Conservation (phyloP, 192 early-diverging fungal species). For the Backusella sp. region DNA sequence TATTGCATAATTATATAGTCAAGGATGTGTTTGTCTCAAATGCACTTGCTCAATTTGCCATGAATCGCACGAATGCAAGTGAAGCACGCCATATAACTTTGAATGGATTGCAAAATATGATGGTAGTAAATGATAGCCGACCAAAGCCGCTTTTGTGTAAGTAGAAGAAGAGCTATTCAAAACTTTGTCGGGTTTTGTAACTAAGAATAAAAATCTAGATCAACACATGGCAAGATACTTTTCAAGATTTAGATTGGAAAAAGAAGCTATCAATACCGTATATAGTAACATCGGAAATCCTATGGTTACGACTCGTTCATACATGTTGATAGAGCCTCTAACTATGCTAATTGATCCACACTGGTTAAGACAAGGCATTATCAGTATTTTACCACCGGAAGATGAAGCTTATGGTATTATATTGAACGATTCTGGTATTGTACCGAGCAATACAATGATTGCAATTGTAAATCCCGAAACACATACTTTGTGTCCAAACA, state of each 20-base stretch:
- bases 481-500: constrained; percentile 59
- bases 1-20: constrained; percentile 34
- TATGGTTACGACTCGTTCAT: constrained; percentile 76
- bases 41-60: constrained; percentile 67
- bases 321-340: constrained; percentile 73
- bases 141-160: constrained; percentile 47
- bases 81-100: constrained; percentile 16
- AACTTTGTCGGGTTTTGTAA: background rate
- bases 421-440: constrained; percentile 71
- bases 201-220: constrained; percentile 19
- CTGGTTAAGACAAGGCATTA: constrained; percentile 62
- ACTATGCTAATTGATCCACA: constrained; percentile 63
- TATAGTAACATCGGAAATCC: constrained; percentile 80
- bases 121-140: constrained; percentile 55
- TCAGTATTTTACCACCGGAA: constrained; percentile 55
- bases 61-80: constrained; percentile 46
- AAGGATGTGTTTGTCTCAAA: constrained; percentile 68
- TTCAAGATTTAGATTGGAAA: constrained; percentile 60
- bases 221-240: constrained; percentile 61
- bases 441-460: constrained; percentile 75
- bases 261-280: constrained; percentile 65
- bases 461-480: constrained; percentile 85
- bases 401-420: constrained; percentile 53
- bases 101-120: constrained; percentile 59
- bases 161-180: background rate